phyloP scores from a whole-genome alignment of 1,139 yeast species.

The Sugiyamaella japonica region DNA sequence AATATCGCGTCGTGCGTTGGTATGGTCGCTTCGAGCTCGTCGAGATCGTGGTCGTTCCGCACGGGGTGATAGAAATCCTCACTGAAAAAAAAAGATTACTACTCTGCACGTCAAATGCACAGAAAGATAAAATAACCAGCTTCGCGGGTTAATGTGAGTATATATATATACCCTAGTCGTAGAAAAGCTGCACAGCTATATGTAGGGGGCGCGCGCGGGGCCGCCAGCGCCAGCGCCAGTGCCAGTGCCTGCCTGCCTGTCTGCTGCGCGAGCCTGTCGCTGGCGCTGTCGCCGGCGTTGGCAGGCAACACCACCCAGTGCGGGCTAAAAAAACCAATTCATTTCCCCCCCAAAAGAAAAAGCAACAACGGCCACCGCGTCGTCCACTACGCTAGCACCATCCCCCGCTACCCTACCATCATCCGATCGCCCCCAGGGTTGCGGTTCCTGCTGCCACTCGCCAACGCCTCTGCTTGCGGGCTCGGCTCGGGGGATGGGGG shows the following conservation, averaged over 20 bases:
- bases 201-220: constrained; percentile 10
- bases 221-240: too few species aligned
- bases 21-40: too few species aligned
- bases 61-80: neutral
- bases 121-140: constrained; percentile 11
- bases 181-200: constrained; percentile 14
- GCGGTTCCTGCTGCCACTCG: neutral
- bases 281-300: too few species aligned
- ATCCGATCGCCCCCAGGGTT: neutral
- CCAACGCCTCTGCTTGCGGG: neutral
- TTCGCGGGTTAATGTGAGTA: constrained; percentile 15
- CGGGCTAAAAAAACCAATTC: too few species aligned
- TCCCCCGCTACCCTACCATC: neutral
- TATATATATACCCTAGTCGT: constrained; percentile 13
- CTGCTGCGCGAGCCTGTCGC: too few species aligned
- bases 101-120: constrained; percentile 11
- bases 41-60: too few species aligned
- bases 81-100: neutral
- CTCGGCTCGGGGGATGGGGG: too few species aligned
- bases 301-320: too few species aligned
- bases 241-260: too few species aligned
- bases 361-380: neutral
- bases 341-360: neutral
- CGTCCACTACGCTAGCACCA: neutral
- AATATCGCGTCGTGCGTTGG: too few species aligned